Base-by-base conservation (phyloP, 345 rosid genomes). In the Ceriops decandra region DNA sequence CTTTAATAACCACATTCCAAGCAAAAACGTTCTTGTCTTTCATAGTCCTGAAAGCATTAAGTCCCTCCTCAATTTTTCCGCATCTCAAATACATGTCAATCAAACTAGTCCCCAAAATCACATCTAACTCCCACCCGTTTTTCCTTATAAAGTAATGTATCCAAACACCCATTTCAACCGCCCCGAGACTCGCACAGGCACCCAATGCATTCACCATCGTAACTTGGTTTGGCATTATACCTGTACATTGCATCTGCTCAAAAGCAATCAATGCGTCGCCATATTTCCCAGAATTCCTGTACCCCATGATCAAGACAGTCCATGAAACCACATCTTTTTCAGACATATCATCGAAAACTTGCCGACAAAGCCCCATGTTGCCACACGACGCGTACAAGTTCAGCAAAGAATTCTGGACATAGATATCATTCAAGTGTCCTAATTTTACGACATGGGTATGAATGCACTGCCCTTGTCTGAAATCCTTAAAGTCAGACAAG, bases 161-260 rank as follows among this genome's bases (percentile, higher is more conserved):
- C 87, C 89, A 80, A 24, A 76, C 51, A 10, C 87, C 89, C 87
- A 87, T 83, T 70, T 82, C 82, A 62, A 63, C 68, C 21, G 86
- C 85, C 3, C 86, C 79, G 46, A 62, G 76, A 68, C 79, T 64
- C 7, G 76, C 78, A 62, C 86, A 83, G 0, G 85, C 87, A 24
- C 79, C 80, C 68, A 83, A 79, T 1, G 76, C 84, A 77, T 82
- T 85, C 80, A 87, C 91, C 84, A 80, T 82, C 0, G 91, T 85
- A 52, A 79, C 91, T 47, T 60, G 85, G 76, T 82, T 86, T 16
- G 87, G 86, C 76, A 74, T 79, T 47, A 77, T 70, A 31, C 80
- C 83, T 1, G 80, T 76, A 68, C 74, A 74, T 35, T 64, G 81
- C 86, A 86, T 86, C 67, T 64, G 80, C 78, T 84, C 85, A 65